A percentile compares a stretch with the other conserved stretches of the same genome.
phyloP scores from a whole-genome alignment of 2,329 filamentous ascomycete species.

The Pseudocercospora crystallina region DNA sequence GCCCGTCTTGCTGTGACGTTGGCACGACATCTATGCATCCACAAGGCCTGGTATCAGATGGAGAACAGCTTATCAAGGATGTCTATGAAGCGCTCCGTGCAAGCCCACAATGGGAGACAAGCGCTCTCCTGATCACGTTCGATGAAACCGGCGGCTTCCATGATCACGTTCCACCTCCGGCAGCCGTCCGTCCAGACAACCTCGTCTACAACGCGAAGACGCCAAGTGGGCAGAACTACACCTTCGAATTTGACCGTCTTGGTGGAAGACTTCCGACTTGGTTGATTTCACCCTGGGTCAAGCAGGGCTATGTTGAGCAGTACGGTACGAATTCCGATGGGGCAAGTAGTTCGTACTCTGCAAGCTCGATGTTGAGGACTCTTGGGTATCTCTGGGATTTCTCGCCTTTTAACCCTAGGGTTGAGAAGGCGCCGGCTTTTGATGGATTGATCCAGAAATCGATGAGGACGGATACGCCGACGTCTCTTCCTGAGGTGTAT shows the following conservation, averaged over 20 bases:
- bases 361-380: constrained; percentile 8
- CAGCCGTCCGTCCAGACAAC: constrained; percentile 38
- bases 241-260: constrained; percentile 42
- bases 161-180: constrained; percentile 41
- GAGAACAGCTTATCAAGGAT: constrained; percentile 43
- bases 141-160: constrained; percentile 45
- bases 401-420: constrained; percentile 5
- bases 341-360: constrained; percentile 3
- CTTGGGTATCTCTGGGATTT: constrained; percentile 10
- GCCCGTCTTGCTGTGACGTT: constrained; percentile 31
- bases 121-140: constrained; percentile 42
- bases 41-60: constrained; percentile 39
- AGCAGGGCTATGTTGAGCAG: constrained; percentile 5
- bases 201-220: constrained; percentile 35
- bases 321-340: constrained; percentile 9
- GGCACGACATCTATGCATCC: constrained; percentile 41
- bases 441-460: constrained; percentile 6
- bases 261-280: constrained; percentile 42
- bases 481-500: constrained; percentile 3
- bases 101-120: constrained; percentile 43
- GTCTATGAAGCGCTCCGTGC: constrained; percentile 44
- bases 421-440: constrained; percentile 14
- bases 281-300: constrained; percentile 38
- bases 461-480: background rate
- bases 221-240: constrained; percentile 34